Evolutionary conservation across 1,284 basidiomycete species (phyloP), one percentile per base, ranked within the genome.

Genomic region (Vanrija sp.): DNA sequence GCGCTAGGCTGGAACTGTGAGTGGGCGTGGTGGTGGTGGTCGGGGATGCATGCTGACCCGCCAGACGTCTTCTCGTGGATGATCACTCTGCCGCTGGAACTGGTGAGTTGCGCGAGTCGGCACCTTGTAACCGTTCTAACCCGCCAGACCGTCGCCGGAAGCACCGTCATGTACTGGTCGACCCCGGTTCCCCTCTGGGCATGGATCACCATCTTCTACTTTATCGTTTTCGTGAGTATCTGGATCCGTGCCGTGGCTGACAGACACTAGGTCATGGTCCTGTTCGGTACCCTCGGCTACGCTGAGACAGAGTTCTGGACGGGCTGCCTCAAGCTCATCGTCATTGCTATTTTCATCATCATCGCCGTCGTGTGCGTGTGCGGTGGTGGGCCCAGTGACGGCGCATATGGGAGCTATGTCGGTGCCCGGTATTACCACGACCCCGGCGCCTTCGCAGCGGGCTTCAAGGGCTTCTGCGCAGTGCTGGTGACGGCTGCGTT

Each of bases 401-500:
- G 71, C 12, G 63, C 62, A 14, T 73, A 66, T 63, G 51, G 52
- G 16, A 34, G 38, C 10, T 71, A 74, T 55, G 48, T 67, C 42
- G 71, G 72, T 39, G 70, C 70, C 3, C 45, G 51, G 14, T 61
- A 69, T 49, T 77, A 66, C 68, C 57, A 66, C 8, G 54, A 71
- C 53, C 76, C 76, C 0, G 78, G 76, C 25, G 70, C 71, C 0
- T 73, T 78, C 43, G 68, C 75, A 2, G 78, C 78, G 56, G 78
- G 78, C 0, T 78, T 79, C 77, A 77, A 78, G 56, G 78, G 76
- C 46, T 71, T 77, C 45, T 75, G 74, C 55, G 55, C 65, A 6
- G 68, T 61, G 21, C 63, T 65, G 42, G 63, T 63, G 46, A 71
- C 66, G 43, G 89, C 89, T 9, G 88, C 88, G 1, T 93, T 93